Evolutionary conservation across 257 asterid genomes (phyloP), one percentile per base, ranked within the genome.

Genomic region (Solanum neorickii): DNA sequence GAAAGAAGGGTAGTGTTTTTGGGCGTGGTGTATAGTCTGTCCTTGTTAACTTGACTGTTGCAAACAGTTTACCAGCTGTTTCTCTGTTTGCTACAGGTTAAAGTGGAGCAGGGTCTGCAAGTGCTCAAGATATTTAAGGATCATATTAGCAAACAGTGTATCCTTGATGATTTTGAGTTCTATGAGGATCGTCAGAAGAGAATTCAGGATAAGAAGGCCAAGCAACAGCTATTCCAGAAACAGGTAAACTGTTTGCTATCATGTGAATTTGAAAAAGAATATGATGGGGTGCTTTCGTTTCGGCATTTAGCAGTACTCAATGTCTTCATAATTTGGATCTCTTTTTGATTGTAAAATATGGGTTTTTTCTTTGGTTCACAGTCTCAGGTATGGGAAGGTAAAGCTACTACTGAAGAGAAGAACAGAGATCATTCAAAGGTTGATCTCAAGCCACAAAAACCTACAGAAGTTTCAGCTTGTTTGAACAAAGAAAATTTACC

Each of bases 121-220:
- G 80, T 94, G 87, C 92, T 94, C 29, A 94, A 91, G 86, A 91
- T 94, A 77, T 94, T 94, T 87, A 94, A 94, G 87, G 93, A 91
- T 73, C 93, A 94, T 83, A 37, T 90, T 6, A 91, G 91, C 47
- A 94, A 91, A 69, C 95, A 92, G 65, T 93, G 94, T 59, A 92
- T 94, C 44, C 87, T 94, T n/a, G 98, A 94, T 84, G 98, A 94
- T 83, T 94, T 94, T 25, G 95, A 93, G 23, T 94, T 94, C 90
- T 94, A 94, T 7, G 96, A 94, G 91, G 96, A 92, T 65, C 93
- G 98, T n/a, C 93, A 94, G 90, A 94, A 91, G 69, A 92, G 90
- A 88, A 93, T 92, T 74, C 93, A 87, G 86, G 96, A 93, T 76
- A 93, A 92, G 92, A 93, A 93, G 87, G 91, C 92, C 68, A 93